These are phyloP conservation scores for Begonia loranthoides DNA, from an alignment of 306 rosid species.

Conservation along the genomic window DNA sequence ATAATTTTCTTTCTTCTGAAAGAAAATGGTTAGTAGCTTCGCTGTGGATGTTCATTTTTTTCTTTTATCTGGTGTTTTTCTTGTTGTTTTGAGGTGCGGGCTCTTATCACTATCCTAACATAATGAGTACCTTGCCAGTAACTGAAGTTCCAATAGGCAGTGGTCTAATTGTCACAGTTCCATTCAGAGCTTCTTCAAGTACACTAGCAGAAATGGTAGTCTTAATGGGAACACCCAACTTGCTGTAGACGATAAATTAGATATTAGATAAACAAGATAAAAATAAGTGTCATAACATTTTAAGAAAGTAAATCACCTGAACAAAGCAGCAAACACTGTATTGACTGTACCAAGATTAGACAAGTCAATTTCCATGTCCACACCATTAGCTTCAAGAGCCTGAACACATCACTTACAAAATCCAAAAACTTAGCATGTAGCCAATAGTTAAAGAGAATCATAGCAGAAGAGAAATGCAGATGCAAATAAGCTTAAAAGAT, in stretches of 20 bases:
- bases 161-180: conserved; percentile 93
- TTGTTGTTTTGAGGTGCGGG: no score
- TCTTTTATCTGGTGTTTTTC: no score
- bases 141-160: conserved; percentile 95
- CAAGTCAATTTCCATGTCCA: conserved; percentile 99
- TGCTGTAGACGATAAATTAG: conserved; percentile 41
- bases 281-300: conserved; percentile 3
- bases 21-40: no score
- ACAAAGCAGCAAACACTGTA: conserved; percentile 97
- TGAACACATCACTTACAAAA: conserved; percentile 21
- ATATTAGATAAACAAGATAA: conserved; percentile 16
- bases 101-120: no score
- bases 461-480: no score
- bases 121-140: conserved; percentile 82
- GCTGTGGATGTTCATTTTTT: no score
- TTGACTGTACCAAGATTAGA: conserved; percentile 99
- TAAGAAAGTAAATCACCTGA: conserved; percentile 54
- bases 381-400: conserved; percentile 91
- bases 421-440: conserved; percentile 13
- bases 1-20: no score
- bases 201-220: conserved; percentile 96
- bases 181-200: conserved; percentile 96
- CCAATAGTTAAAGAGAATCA: background rate
- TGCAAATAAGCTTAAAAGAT: no score
- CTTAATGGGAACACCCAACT: conserved; percentile 99